Base-by-base conservation (phyloP, 2,329 filamentous ascomycete genomes). In the Cercospora zeina region DNA sequence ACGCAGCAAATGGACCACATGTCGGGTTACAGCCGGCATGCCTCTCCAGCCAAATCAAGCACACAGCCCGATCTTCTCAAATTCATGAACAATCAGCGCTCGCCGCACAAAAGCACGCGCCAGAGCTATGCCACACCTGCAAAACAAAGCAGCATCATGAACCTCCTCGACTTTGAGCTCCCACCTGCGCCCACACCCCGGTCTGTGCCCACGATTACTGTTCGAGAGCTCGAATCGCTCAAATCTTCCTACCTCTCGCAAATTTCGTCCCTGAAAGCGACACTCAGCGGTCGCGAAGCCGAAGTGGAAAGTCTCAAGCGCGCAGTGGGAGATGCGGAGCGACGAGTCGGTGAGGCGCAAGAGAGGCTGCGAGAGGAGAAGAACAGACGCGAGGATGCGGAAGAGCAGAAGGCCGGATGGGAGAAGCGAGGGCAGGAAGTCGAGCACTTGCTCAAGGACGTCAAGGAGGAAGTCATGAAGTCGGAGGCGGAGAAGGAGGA, bases 161-260 rank as follows among this genome's bases (percentile, higher is more conserved):
- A 89, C 71, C 83, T 95, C 47, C 85, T 96, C 51, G 91, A 96
- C 76, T 95, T 96, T 73, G 95, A 97, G 71, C 89, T 97, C 9
- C 92, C 93, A n/a, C 91, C 93, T 0, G 87, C 92, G 68, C 92
- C 93, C 1, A 97, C 95, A 0, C 95, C 95, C 13, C 87, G 93
- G 65, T 96, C 91, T 59, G 85, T 97, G 37, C 95, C 95, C 0
- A 91, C 89, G 8, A 89, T 97, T 68, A 96, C 93, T 1, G 90
- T 95, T 1, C 87, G 95, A 34, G 95, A 99, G 77, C 82, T 97
- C 2, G 95, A 99, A 74, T 90, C 89, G 13, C 82, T 97, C 63
- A 97, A 97, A 75, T 97, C 93, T 0, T 85, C 85, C 24, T 96
- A 96, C 70, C 83, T 96, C 56, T 96, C 93, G 0, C 91, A 97